phyloP scores from a whole-genome alignment of 2,329 filamentous ascomycete genomes.

The Aureobasidium musti region DNA sequence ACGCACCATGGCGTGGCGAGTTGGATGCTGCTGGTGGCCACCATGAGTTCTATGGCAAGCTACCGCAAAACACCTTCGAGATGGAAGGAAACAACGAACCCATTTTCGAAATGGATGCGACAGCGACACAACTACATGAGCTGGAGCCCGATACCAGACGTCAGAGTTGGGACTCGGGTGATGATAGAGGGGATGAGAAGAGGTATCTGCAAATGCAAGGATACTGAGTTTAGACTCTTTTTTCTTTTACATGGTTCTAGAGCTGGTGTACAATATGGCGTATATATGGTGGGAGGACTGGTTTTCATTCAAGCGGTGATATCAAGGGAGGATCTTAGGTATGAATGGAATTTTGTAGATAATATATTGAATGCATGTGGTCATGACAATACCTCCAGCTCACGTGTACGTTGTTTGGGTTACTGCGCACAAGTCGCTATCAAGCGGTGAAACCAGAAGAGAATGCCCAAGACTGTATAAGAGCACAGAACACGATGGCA shows the following conservation, averaged over 20 bases:
- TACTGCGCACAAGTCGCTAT: background rate
- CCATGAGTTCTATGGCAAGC: slow-evolving; percentile 32
- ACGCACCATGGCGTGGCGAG: slow-evolving; percentile 38
- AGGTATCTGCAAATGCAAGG: slow-evolving; percentile 30
- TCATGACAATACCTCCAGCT: background rate
- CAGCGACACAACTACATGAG: slow-evolving; percentile 35
- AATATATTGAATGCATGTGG: background rate
- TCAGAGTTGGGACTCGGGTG: slow-evolving; percentile 28
- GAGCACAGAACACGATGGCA: background rate
- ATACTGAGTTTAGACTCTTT: background rate
- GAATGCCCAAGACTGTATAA: background rate
- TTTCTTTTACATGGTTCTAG: slow-evolving; percentile 7
- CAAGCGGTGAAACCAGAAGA: no score
- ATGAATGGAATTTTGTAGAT: background rate
- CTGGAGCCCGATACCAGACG: slow-evolving; percentile 31
- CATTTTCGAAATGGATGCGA: slow-evolving; percentile 39
- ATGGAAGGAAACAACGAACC: slow-evolving; percentile 34
- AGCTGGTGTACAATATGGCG: background rate
- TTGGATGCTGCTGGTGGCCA: slow-evolving; percentile 36
- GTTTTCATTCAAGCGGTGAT: background rate
- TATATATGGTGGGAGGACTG: background rate
- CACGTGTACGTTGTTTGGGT: no score
- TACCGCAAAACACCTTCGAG: slow-evolving; percentile 31
- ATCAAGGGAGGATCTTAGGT: slow-evolving; percentile 15
- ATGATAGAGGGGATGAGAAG: slow-evolving; percentile 30